phyloP scores from a whole-genome alignment of 2,329 filamentous ascomycete species.

The Mycocentrospora acerina region DNA sequence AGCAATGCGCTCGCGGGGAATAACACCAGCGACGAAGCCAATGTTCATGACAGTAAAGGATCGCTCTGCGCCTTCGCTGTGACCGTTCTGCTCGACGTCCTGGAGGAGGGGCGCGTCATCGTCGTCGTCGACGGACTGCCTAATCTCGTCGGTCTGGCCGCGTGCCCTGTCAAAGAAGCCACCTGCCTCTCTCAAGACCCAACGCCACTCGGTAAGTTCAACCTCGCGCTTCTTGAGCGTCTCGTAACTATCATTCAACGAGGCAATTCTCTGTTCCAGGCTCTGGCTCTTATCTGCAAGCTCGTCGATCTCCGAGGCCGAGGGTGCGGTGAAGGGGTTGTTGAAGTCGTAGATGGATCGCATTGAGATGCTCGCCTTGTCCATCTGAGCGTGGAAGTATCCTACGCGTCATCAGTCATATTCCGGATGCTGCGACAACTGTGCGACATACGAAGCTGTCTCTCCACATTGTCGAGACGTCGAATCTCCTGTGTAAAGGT shows the following conservation, averaged over 20 bases:
- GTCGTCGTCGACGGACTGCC: conserved; percentile 76
- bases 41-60: conserved; percentile 99
- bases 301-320: conserved; percentile 94
- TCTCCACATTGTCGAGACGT: conserved; percentile 95
- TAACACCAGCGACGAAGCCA: conserved; percentile 95
- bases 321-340: conserved; percentile 81
- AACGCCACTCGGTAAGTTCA: conserved; percentile 96
- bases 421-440: conserved; percentile 1
- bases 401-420: conserved; percentile 53
- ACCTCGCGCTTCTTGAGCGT: conserved; percentile 97
- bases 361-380: conserved; percentile 83
- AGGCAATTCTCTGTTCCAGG: conserved; percentile 86
- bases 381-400: conserved; percentile 95
- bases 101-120: conserved; percentile 92
- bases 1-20: conserved; percentile 86
- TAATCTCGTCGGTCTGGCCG: conserved; percentile 94
- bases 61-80: conserved; percentile 69
- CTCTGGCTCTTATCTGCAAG: conserved; percentile 88
- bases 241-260: conserved; percentile 97
- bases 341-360: conserved; percentile 89
- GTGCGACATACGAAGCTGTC: conserved; percentile 78
- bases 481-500: conserved; percentile 98
- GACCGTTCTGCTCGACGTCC: conserved; percentile 82
- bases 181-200: conserved; percentile 93
- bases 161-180: conserved; percentile 97